Evolutionary conservation across 805 yeast genomes (phyloP), one percentile per base, ranked within the genome.

Genomic region (Dipodascus albidus): DNA sequence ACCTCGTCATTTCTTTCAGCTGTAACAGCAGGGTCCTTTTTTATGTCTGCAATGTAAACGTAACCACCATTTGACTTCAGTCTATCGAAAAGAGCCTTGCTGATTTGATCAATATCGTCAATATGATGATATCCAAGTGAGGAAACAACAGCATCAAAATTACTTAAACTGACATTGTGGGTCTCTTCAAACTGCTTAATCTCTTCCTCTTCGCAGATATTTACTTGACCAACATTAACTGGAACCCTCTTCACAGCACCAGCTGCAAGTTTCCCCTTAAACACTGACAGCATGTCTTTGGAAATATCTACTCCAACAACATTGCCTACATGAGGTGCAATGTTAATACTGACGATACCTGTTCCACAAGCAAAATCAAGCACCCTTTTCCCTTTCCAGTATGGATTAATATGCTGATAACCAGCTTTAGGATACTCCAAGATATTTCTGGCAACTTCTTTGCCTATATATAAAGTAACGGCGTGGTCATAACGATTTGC

Each of bases 321-420:
- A 42, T 50, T 23, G 14, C 44, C 51, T 20, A 57, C 53, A 33
- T 59, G 49, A 2, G 57, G 56, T 1, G 63, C 62, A 48, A 62
- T 47, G 15, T 49, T 42, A 48, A 56, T 58, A 19, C 57, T 51
- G 3, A 62, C 49, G 15, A 57, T 50, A 11, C 65, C 65, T 1
- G 59, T 55, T 0, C 65, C 65, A 41, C 65, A 60, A 2, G 60
- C 65, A 52, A 62, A 62, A 42, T 62, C 65, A 9, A 62, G 57
- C 1, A 62, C 61, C 22, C 48, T 33, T 14, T 60, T 57, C 20
- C 44, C 44, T 38, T 14, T 17, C 44, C 44, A 38, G 44, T 11
- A 38, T 14, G 17, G 20, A 17, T 38, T 38, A 19, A 38, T 19
- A n/a, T 38, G 4, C 20, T 38, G 33, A n/a, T n/a, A n/a, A 6